Base-by-base conservation (phyloP, 2,329 filamentous ascomycete genomes). In the Penicillium capsulatum region DNA sequence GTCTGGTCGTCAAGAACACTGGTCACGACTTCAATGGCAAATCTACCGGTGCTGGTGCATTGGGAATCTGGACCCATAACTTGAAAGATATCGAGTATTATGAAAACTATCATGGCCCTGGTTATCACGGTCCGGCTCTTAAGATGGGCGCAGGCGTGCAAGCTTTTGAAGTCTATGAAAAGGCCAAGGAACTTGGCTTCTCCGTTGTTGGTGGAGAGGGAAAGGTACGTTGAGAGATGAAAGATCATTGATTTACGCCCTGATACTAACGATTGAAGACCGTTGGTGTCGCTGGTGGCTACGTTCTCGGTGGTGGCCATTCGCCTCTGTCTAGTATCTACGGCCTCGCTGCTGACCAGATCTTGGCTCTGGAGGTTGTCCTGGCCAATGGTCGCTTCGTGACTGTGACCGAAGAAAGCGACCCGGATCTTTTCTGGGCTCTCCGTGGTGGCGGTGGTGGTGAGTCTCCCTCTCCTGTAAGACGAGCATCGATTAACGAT, bases 341-440 rank as follows among this genome's bases (percentile, higher is more conserved):
- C 36, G 81, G 81, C 10, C 64, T 85, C 0, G 74, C 3, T 11
- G 55, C 53, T 7, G 57, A 60, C 17, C 55, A 60, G 28, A 55
- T 57, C 8, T 36, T 60, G 7, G 50, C 55, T 4, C 38, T 57
- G 3, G 54, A 59, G 17, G 50, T 58, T 16, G 57, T 60, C 1
- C 39, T 55, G 3, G 40, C 54, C 7, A 48, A 51, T 13, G 57
- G 57, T 10, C 47, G 41, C n/a, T 56, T 60, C 11, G 43, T 58
- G 6, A 60, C 57, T 3, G 55, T 55, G 15, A 53, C 50, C 1
- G 42, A 57, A 31, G 29, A 51, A 16, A 42, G 70, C 20, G 75
- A 83, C 47, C 41, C 64, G 0, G 79, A 83, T 36, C 64, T 84
- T 1, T 83, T 78, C 63, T 84, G 79, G 80, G 81, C 80, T 9